Evolutionary conservation across 768 basidiomycete genomes (phyloP).

Genomic region (Suillus subalutaceus): DNA sequence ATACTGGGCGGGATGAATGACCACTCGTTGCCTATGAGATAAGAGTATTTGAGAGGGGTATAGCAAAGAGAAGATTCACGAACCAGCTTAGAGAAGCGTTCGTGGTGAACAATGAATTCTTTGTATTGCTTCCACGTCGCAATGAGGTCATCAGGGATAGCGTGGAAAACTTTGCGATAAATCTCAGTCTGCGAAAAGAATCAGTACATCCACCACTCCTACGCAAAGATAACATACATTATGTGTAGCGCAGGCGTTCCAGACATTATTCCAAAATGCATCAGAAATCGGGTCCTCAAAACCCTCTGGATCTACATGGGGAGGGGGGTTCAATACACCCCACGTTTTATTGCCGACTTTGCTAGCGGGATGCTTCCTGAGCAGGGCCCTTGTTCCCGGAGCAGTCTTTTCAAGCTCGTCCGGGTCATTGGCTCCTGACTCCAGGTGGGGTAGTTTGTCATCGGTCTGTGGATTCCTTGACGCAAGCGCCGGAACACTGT

Average conservation of each 20-base stretch:
- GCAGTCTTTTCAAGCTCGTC: slow-evolving; percentile 54
- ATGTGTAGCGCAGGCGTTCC: slow-evolving; percentile 84
- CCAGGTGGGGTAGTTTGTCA: slow-evolving; percentile 50
- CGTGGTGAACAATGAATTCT: slow-evolving; percentile 78
- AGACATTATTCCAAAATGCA: slow-evolving; percentile 86
- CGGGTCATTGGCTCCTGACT: slow-evolving; percentile 44
- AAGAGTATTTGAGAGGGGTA: slow-evolving; percentile 13
- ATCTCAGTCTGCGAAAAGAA: slow-evolving; percentile 78
- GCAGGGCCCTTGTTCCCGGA: slow-evolving; percentile 48
- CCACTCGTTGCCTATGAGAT: slow-evolving; percentile 46
- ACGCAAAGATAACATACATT: slow-evolving; percentile 61
- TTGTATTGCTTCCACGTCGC: slow-evolving; percentile 97
- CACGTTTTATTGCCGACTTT: slow-evolving; percentile 58
- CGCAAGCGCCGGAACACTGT: slow-evolving; percentile 60
- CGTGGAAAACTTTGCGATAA: slow-evolving; percentile 93
- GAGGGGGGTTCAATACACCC: slow-evolving; percentile 68
- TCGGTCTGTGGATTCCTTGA: slow-evolving; percentile 43
- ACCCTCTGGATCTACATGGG: slow-evolving; percentile 70
- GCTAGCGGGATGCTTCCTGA: slow-evolving; percentile 55
- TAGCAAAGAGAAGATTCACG: slow-evolving; percentile 22
- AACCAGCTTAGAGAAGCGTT: slow-evolving; percentile 72
- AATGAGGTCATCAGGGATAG: slow-evolving; percentile 89
- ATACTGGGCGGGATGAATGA: slow-evolving; percentile 46
- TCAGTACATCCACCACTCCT: slow-evolving; percentile 5
- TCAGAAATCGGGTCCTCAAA: slow-evolving; percentile 92